Base-by-base conservation (phyloP, 225 moss, liverwort and hornwort species). In the Physcomitrium patens region DNA sequence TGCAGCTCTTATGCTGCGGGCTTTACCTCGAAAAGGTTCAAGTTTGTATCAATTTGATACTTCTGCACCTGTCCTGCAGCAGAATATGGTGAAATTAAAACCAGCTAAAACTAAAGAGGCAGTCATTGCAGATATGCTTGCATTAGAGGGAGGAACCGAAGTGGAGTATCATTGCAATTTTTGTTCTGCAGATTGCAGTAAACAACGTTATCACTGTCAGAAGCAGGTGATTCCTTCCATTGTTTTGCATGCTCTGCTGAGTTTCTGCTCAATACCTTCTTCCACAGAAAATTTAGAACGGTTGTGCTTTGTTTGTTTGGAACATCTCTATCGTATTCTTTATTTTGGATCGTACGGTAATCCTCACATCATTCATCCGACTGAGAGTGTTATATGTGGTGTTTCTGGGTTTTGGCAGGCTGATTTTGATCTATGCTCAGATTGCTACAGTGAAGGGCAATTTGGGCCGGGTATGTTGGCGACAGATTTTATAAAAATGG, bases 201-300 rank as follows among this genome's bases (percentile, higher is more conserved):
- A 95, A 72, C 95, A 94, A 77, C 91, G 99, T 50, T 99, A 99
- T 74, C 99, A 99, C 70, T 95, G 99, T 80, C 99, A 99, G 75
- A 95, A 95, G 83, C 99, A 99, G 99, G 99, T 99, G 78, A 56
- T 18, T 15, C 20, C 58, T 76, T 20, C 31, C 55, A 37, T 59
- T 31, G 8, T 31, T 18, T 22, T 23, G 65, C 53, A 11, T 17
- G 63, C 22, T n/a, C 50, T 44, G 24, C 50, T 37, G 19, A 53
- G 18, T 16, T 63, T 68, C 31, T 37, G 31, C 31, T 37, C 31
- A 37, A 7, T 7, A 59, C 3, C 41, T 15, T 63, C 43, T 57
- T 26, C 28, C 28, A 24, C 54, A 22, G 44, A 48, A 71, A 67
- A 14, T n/a, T 1, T n/a, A 51, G 68, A 53, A 62, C 61, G 12